Evolutionary conservation across 1,139 yeast species (phyloP).

Genomic region (Suzukiozyma palmioleophila): DNA sequence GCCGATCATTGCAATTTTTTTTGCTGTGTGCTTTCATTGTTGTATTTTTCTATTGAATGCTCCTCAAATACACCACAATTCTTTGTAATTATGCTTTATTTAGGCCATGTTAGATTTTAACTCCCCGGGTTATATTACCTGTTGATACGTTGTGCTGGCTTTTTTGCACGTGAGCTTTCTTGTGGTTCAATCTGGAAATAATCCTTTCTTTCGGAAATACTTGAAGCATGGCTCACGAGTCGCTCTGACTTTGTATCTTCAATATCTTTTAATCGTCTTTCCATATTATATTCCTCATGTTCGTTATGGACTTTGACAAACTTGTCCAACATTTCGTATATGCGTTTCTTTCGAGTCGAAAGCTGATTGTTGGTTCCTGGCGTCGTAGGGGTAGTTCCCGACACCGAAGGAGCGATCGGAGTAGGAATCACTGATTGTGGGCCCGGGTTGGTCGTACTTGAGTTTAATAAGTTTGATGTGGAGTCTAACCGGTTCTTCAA

Average conservation of each 20-base stretch:
- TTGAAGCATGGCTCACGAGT: constrained; percentile 1
- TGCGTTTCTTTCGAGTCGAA: constrained; percentile 40
- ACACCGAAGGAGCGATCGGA: constrained; percentile 3
- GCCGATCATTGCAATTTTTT: no score
- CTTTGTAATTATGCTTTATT: no score
- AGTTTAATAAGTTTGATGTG: constrained; percentile 21
- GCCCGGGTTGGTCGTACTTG: constrained; percentile 12
- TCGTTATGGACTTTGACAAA: constrained; percentile 58
- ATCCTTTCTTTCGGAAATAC: constrained; percentile 12
- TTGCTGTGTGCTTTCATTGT: no score
- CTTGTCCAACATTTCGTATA: constrained; percentile 54
- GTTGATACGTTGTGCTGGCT: neutral
- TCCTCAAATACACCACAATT: no score
- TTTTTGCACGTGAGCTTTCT: neutral
- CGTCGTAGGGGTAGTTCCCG: constrained; percentile 10
- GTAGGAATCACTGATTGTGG: constrained; percentile 3
- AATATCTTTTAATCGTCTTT: neutral
- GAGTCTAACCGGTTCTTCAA: constrained; percentile 72
- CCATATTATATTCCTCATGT: constrained; percentile 33
- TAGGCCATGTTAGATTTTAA: no score
- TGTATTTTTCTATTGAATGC: no score
- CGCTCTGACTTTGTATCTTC: constrained; percentile 1
- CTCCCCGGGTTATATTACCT: no score
- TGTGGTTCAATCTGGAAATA: constrained; percentile 8
- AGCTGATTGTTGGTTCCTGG: constrained; percentile 21